Evolutionary conservation across 495 filamentous ascomycete species (phyloP), one percentile per base, ranked within the genome.

Genomic region (Extremus antarcticus): DNA sequence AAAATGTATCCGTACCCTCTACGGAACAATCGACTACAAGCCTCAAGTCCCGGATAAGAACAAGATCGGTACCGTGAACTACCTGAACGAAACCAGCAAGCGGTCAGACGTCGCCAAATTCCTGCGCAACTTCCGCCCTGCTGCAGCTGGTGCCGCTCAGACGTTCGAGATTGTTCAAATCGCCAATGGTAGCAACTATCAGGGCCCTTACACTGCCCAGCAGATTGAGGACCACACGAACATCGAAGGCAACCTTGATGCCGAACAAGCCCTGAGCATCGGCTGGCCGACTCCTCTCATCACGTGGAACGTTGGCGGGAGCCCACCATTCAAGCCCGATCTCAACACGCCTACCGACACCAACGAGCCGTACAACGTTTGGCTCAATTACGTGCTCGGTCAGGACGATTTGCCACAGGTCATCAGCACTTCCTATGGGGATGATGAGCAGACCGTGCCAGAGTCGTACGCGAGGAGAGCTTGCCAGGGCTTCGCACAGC

Each of bases 1-100:
- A 3, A 64, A 73, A 22, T 82, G 78, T 58, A 71, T 82, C 46
- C 66, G 74, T 46, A 76, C 73, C 8, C 68, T 82, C 0, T 82
- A 82, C 55, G 71, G 71, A 16, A 80, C 77, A 11, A 71, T 74
- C 43, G 68, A 71, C 43, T 82, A 81, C 61, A 66, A 63, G 50
- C 56, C 73, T 25, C 51, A 73, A 60, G 66, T 66, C 49, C 56
- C 65, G 19, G 68, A 66, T 21, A 66, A 69, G 54, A 78, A 76
- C 58, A 66, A 65, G 22, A 60, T 80, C 25, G 77, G 64, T 22
- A 69, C 79, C 51, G 74, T 66, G 46, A 73, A 79, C 62, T 79
- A 71, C 63, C 63, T 79, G 19, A 66, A 64, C 22, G 76, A 80
- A 59, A 68, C 71, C 20, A 70, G 70, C 23, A 76, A 76, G 23